Evolutionary conservation across 345 rosid species (phyloP), one percentile per base, ranked within the genome.

Genomic region (Citrus cavaleriei): DNA sequence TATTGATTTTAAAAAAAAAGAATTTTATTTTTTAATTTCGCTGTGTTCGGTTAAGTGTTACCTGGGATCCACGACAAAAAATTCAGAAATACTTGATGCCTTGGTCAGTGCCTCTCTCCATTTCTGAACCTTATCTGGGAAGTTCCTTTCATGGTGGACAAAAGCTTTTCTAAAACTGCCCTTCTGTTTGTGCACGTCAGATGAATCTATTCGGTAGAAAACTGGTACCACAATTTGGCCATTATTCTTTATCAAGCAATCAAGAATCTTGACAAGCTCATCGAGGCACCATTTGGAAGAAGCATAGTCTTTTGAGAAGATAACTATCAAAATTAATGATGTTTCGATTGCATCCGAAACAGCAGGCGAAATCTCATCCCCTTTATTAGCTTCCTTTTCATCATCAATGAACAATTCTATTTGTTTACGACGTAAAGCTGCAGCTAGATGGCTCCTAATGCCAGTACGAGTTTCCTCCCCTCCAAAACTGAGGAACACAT

Each of bases 261-360:
- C 65, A 34, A 60, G 64, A 25, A 73, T 73, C 37, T 73, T 28
- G 27, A 63, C 55, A 3, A 73, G 77, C 19, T 73, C 77, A 35
- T 62, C 24, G 14, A 73, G 25, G 35, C 77, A 73, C 57, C 67
- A 42, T 60, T 1, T 24, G 0, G 77, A 73, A 60, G 0, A 37
- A 73, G 68, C 68, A 27, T 16, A 73, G 37, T 37, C 55, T 35
- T 25, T 1, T 1, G 77, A 73, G 57, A 73, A 73, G 40, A 73
- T 24, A n/a, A 73, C 3, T 2, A 73, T 19, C 0, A 24, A 60
- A 59, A 73, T 60, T 0, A 59, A 18, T 35, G 77, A 59, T 60
- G 16, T n/a, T 73, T 25, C 35, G 4, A 59, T 60, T 4, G 77
- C 77, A 34, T 27, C 9, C 55, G 40, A 24, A 59, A 73, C 68